These are phyloP conservation scores for Teratosphaeriaceae sp. DNA, from an alignment of 2,329 filamentous ascomycete species.

Conservation along the genomic window DNA sequence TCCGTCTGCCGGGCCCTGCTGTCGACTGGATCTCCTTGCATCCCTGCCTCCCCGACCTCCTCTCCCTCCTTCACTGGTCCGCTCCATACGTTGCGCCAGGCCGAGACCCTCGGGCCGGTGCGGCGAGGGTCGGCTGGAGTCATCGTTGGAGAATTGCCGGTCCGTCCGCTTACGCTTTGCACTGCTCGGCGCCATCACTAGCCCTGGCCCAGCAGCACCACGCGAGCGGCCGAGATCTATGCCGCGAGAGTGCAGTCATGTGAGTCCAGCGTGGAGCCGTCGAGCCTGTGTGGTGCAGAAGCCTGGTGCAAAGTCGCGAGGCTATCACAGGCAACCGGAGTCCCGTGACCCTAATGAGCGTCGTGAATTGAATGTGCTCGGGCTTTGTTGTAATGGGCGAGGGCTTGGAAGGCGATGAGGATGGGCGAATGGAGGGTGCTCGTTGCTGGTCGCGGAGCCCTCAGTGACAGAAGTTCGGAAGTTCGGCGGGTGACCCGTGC, in stretches of 20 bases:
- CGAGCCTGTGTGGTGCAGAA: too few species aligned
- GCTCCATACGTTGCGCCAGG: conserved; percentile 47
- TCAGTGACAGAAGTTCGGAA: too few species aligned
- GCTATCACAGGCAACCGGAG: too few species aligned
- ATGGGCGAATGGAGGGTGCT: too few species aligned
- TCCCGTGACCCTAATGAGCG: too few species aligned
- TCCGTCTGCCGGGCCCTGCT: conserved; percentile 6
- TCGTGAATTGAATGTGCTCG: too few species aligned
- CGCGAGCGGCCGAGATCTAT: not conserved
- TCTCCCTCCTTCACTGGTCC: conserved; percentile 19
- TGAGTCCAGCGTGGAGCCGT: too few species aligned
- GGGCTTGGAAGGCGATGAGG: too few species aligned
- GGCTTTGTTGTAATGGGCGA: too few species aligned
- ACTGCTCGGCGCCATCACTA: conserved; percentile 24
- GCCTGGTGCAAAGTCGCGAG: too few species aligned
- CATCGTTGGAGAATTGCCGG: conserved; percentile 39
- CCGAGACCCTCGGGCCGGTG: conserved; percentile 44
- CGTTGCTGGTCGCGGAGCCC: too few species aligned
- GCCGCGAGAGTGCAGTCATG: not conserved
- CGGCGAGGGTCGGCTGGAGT: conserved; percentile 41
- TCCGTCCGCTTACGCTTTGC: conserved; percentile 50
- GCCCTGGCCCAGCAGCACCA: not conserved
- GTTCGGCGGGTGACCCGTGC: too few species aligned
- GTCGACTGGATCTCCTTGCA: conserved; percentile 11
- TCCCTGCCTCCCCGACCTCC: conserved; percentile 11